Evolutionary conservation across 2,329 filamentous ascomycete genomes (phyloP).

Genomic region (Pseudogymnoascus sp.): DNA sequence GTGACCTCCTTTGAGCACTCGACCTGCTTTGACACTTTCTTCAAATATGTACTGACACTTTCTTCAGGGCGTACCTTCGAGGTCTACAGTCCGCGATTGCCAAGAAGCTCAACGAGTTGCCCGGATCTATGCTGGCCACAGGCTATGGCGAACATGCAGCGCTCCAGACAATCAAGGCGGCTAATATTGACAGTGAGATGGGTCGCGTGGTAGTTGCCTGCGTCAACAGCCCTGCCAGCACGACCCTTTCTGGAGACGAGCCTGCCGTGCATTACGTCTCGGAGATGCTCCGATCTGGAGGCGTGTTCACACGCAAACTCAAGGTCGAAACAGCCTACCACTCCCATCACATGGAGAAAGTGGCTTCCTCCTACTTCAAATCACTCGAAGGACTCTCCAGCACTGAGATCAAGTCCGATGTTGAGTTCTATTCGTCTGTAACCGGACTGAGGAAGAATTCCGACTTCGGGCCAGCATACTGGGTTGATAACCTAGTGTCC

Average conservation of each 20-base stretch:
- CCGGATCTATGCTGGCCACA: conserved; percentile 24
- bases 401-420: background rate
- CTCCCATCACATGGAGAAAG: conserved; percentile 28
- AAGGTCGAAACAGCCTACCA: conserved; percentile 23
- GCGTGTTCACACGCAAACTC: conserved; percentile 16
- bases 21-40: background rate
- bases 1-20: background rate
- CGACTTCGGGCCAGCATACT: conserved; percentile 29
- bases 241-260: conserved; percentile 21
- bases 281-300: conserved; percentile 13
- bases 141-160: conserved; percentile 21
- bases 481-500: conserved; percentile 36
- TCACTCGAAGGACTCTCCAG: conserved; percentile 12
- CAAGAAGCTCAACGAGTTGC: conserved; percentile 29
- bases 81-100: conserved; percentile 29
- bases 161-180: background rate
- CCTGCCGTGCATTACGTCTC: conserved; percentile 11
- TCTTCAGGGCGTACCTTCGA: conserved; percentile 35
- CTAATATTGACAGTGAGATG: background rate
- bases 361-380: conserved; percentile 21
- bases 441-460: background rate
- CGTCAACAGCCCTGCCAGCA: conserved; percentile 22
- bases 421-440: background rate
- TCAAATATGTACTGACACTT: background rate
- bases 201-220: conserved; percentile 27